Evolutionary conservation across 441 rosid species (phyloP).

Genomic region (Breynia disticha): DNA sequence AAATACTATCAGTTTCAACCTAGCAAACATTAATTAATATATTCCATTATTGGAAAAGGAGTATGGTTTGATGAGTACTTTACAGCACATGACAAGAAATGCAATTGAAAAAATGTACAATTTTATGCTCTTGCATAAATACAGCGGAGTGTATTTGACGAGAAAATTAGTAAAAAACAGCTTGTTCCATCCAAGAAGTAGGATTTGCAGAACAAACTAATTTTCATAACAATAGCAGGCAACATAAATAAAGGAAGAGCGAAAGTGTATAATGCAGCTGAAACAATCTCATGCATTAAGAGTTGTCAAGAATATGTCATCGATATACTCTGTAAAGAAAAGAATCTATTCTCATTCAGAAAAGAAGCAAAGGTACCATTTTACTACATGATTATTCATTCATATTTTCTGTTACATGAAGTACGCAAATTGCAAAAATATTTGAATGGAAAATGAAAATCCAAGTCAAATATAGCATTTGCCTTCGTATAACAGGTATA

Average conservation of each 20-base stretch:
- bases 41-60: not conserved
- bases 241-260: not conserved
- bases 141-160: not conserved
- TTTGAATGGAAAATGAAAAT: no score
- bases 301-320: no score
- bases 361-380: no score
- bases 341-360: no score
- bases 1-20: constrained; percentile 7
- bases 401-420: no score
- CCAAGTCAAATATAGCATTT: no score
- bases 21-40: not conserved
- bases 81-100: not conserved
- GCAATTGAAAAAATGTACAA: no score
- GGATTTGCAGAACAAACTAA: not conserved
- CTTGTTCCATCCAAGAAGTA: not conserved
- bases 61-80: not conserved
- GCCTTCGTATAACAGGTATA: no score
- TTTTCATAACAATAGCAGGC: not conserved
- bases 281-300: not conserved
- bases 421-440: no score
- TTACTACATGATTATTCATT: no score
- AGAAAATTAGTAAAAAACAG: not conserved
- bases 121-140: no score
- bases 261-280: not conserved
- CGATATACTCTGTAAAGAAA: no score